Conservation (phyloP, 2,329 filamentous ascomycete genomes). For the Clarireedia paspali region DNA sequence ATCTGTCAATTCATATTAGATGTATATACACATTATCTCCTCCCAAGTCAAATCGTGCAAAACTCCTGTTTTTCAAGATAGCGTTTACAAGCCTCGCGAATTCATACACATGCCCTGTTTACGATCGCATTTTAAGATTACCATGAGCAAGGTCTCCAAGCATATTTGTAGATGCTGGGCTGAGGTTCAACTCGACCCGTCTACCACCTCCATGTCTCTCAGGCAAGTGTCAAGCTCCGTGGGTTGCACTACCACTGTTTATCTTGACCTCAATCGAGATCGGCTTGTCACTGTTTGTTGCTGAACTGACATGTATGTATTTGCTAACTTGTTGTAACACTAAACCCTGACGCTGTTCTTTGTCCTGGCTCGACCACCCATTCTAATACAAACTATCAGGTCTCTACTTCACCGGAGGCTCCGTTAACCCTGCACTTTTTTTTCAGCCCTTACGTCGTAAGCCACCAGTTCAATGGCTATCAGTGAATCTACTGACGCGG, state of each 20-base stretch:
- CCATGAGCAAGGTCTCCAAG: too few relatives aligned
- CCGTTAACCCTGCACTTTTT: conserved; percentile 28
- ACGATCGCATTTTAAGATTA: too few relatives aligned
- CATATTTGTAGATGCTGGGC: too few relatives aligned
- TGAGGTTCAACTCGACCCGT: too few relatives aligned
- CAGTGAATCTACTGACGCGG: conserved; percentile 46
- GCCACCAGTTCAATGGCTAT: conserved; percentile 33
- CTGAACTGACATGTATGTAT: conserved; percentile 29
- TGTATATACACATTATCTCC: too few relatives aligned
- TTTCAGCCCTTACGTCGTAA: conserved; percentile 38
- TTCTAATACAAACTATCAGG: not conserved
- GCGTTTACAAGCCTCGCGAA: too few relatives aligned
- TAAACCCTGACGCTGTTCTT: conserved; percentile 35
- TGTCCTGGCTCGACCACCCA: not conserved
- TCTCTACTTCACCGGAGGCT: not conserved
- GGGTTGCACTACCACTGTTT: too few relatives aligned
- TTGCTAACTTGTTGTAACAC: conserved; percentile 34
- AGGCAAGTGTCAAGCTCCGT: not conserved
- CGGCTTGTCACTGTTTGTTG: conserved; percentile 39
- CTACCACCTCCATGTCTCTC: not conserved
- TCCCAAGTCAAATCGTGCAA: too few relatives aligned
- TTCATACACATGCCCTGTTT: too few relatives aligned
- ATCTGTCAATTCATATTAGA: too few relatives aligned
- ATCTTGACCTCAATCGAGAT: conserved; percentile 36
- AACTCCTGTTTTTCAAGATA: too few relatives aligned